Percentiles rank a stretch among this genome's conserved stretches.
Conservation (phyloP, 306 rosid species). For the Malus asiatica region DNA sequence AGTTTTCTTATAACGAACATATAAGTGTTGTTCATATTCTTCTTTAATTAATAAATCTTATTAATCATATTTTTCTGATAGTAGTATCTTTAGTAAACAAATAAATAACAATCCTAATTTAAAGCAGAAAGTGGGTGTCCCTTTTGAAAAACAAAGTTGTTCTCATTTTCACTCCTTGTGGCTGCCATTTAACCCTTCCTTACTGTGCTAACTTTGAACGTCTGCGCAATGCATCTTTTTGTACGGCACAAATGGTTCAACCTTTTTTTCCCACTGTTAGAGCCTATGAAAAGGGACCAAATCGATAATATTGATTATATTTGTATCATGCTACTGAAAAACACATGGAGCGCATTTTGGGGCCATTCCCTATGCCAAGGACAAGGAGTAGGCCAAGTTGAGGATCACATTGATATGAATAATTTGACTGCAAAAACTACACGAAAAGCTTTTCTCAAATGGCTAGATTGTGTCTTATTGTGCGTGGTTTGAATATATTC, state of each 20-base stretch:
- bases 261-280: neutral
- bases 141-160: slow-evolving; percentile 38
- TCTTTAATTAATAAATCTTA: too few species aligned
- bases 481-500: too few species aligned
- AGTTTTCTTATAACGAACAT: too few species aligned
- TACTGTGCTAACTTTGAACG: slow-evolving; percentile 12
- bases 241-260: slow-evolving; percentile 22
- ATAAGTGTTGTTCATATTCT: too few species aligned
- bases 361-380: slow-evolving; percentile 10
- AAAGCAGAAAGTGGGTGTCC: slow-evolving; percentile 45
- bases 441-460: neutral
- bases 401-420: neutral
- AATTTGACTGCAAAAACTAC: neutral
- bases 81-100: neutral
- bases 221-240: slow-evolving; percentile 24
- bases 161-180: slow-evolving; percentile 32
- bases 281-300: slow-evolving; percentile 6
- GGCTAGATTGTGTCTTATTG: neutral
- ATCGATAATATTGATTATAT: slow-evolving; percentile 12
- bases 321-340: slow-evolving; percentile 17
- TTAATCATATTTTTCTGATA: too few species aligned
- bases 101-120: slow-evolving; percentile 15
- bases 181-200: slow-evolving; percentile 31
- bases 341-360: slow-evolving; percentile 37
- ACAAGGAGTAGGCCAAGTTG: neutral